Conservation (phyloP, 1,284 basidiomycete genomes). For the Puccinia horiana region DNA sequence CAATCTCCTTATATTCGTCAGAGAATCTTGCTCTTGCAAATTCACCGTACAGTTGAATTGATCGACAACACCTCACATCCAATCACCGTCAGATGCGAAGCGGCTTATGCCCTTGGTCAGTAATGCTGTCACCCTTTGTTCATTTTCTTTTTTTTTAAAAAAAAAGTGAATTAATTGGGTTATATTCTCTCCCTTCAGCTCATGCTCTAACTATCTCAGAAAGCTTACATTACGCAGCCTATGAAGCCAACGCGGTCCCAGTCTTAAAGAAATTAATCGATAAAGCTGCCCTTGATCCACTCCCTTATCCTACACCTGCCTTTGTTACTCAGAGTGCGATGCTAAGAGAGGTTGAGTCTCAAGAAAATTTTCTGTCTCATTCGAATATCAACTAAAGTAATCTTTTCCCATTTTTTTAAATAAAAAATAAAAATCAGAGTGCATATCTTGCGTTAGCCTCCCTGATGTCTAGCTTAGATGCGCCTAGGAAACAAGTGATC, state of each 20-base stretch:
- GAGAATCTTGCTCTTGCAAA: conserved; percentile 25
- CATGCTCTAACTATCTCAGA: conserved; percentile 48
- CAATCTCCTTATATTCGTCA: conserved; percentile 42
- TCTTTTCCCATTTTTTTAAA: neutral
- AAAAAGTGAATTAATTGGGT: neutral
- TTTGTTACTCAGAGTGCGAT: conserved; percentile 45
- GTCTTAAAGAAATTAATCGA: conserved; percentile 46
- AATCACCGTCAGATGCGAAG: conserved; percentile 36
- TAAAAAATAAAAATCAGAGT: conserved; percentile 23
- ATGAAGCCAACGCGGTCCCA: conserved; percentile 26
- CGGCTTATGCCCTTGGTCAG: conserved; percentile 48
- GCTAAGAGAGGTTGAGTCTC: conserved; percentile 30
- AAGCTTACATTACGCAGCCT: conserved; percentile 28
- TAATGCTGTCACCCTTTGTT: neutral
- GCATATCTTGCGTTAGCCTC: conserved; percentile 47
- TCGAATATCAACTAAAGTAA: neutral
- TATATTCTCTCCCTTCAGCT: conserved; percentile 16
- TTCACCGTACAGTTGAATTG: conserved; percentile 31
- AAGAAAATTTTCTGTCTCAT: neutral
- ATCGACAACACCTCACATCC: conserved; percentile 38
- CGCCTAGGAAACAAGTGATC: conserved; percentile 66
- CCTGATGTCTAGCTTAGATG: conserved; percentile 43
- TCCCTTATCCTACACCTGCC: conserved; percentile 42
- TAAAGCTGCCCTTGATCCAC: conserved; percentile 36
- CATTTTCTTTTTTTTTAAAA: no score